Evolutionary conservation across 2,329 filamentous ascomycete genomes (phyloP), one percentile per base, ranked within the genome.

Genomic region (Fusarium sp.): DNA sequence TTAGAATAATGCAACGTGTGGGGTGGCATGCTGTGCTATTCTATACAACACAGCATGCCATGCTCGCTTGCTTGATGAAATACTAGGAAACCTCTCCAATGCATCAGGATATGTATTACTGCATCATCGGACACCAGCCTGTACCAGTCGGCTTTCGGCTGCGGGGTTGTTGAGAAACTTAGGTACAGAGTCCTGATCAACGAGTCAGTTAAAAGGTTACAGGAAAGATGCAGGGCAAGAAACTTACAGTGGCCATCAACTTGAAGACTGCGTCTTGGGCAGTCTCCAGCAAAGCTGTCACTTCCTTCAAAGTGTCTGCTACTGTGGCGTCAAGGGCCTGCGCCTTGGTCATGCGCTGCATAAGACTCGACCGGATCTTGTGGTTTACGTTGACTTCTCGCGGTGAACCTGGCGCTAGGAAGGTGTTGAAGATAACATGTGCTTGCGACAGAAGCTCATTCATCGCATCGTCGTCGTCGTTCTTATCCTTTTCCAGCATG

Each of bases 321-420:
- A 98, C 97, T 31, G 93, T 91, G 30, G 91, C 88, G 72, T 97
- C 94, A 75, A 97, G 94, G 28, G 94, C 92, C 36, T 97, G 94
- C 1, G 95, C 94, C 79, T 96, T 94, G 54, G 96, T 99, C 96
- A 99, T 99, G 53, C 94, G 90, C 23, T 92, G 94, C 4, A 95
- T 94, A 62, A 99, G 85, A 77, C 95, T 96, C 78, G 96, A 97
- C 65, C 95, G 93, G 38, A 99, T 85, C 74, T 93, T 91, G 78
- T 98, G 95, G 77, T 99, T 96, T 74, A 98, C 98, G 81, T 98
- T 98, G 61, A 98, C 87, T 81, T 99, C 95, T 77, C 95, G 97
- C 2, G 95, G 96, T 44, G 95, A 97, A 2, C 96, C 96, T 4
- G 95, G 96, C 0, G 95, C 96, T 69, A 99, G 82, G 82, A 97